phyloP scores from a whole-genome alignment of 1,139 yeast genomes.

The Yamadazyma blattariae region DNA sequence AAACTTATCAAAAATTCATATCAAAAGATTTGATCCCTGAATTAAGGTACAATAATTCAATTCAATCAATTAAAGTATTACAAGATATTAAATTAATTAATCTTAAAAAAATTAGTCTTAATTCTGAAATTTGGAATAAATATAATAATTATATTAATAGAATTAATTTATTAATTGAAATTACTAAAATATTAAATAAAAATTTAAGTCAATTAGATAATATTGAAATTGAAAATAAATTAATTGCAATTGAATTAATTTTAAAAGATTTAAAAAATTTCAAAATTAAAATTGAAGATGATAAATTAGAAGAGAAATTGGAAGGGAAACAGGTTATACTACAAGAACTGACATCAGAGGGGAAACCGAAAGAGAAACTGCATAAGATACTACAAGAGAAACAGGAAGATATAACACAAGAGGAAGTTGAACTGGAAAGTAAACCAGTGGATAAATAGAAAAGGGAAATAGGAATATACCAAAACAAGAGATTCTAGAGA shows the following conservation, averaged over 20 bases:
- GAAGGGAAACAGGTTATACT: too few relatives aligned
- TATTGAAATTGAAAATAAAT: conserved; percentile 9
- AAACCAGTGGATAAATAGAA: too few relatives aligned
- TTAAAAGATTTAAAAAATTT: too few relatives aligned
- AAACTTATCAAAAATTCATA: conserved; percentile 29
- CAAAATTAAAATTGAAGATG: too few relatives aligned
- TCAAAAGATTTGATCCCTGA: conserved; percentile 26
- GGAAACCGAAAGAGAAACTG: too few relatives aligned
- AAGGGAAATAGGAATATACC: too few relatives aligned
- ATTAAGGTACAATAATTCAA: conserved; percentile 21
- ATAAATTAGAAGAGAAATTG: too few relatives aligned
- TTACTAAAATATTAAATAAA: conserved; percentile 11
- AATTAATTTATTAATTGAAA: conserved; percentile 10
- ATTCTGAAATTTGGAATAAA: conserved; percentile 14
- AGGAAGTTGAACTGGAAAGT: too few relatives aligned
- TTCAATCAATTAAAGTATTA: background rate
- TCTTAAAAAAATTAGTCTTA: conserved; percentile 12
- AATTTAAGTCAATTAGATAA: conserved; percentile 9
- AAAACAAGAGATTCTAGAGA: too few relatives aligned
- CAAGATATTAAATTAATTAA: conserved; percentile 12
- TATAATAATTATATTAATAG: conserved; percentile 15
- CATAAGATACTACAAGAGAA: too few relatives aligned
- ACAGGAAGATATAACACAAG: too few relatives aligned
- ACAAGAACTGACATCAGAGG: too few relatives aligned
- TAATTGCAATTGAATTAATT: conserved; percentile 7